Percentiles rank a stretch among this genome's conserved stretches.
Conservation (phyloP, 129 eudicot species). For the Daucus carota region DNA sequence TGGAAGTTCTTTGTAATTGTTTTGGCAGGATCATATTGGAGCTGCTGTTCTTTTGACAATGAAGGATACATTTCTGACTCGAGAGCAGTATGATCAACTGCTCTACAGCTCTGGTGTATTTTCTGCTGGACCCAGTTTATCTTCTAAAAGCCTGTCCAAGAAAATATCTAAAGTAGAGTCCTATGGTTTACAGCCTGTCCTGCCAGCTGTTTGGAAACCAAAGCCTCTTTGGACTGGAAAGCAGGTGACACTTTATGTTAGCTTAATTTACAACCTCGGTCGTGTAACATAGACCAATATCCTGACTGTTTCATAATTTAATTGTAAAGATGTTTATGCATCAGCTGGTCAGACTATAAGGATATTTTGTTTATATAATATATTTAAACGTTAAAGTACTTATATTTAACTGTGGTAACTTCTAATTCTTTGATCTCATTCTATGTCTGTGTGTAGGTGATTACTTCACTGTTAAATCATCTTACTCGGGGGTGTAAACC, state of each 20-base stretch:
- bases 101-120: slow-evolving; percentile 77
- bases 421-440: slow-evolving; percentile 3
- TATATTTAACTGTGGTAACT: not conserved
- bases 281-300: not conserved
- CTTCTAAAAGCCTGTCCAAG: slow-evolving; percentile 17
- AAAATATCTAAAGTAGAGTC: slow-evolving; percentile 46
- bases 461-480: slow-evolving; percentile 77
- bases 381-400: not conserved
- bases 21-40: slow-evolving; percentile 86
- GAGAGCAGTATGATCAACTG: slow-evolving; percentile 58
- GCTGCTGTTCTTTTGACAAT: slow-evolving; percentile 88
- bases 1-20: not conserved
- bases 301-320: not conserved
- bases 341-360: not conserved
- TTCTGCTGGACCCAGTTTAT: slow-evolving; percentile 21
- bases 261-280: not conserved
- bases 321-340: not conserved
- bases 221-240: slow-evolving; percentile 91
- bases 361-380: not conserved
- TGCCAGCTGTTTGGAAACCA: slow-evolving; percentile 82
- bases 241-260: slow-evolving; percentile 40
- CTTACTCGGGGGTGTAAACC: slow-evolving; percentile 66
- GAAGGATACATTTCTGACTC: slow-evolving; percentile 74
- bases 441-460: slow-evolving; percentile 47
- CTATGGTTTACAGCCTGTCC: slow-evolving; percentile 37